Evolutionary conservation across 2,329 filamentous ascomycete genomes (phyloP), one percentile per base, ranked within the genome.

Genomic region (Berkeleyomyces basicola): DNA sequence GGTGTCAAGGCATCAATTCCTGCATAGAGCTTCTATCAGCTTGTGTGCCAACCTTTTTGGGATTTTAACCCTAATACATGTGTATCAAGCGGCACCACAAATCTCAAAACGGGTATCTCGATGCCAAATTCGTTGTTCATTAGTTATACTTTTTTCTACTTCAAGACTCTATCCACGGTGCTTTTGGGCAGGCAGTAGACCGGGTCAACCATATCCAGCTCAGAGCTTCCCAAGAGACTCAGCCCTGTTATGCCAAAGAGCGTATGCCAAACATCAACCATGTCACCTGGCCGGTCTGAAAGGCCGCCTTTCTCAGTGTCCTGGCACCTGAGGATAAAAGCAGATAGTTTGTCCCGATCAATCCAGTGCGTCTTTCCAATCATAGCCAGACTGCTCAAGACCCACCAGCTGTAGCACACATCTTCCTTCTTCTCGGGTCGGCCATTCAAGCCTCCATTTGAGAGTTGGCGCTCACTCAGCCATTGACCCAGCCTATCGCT

Each of bases 361-460:
- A 99, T 95, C 93, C 93, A 99, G 72, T 96, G 88, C 61, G 90
- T 80, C 62, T 86, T 85, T 61, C 81, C 84, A 67, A 99, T 88
- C 80, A 97, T 96, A 55, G 87, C 86, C 67, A 99, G 76, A 71
- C 91, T 96, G 70, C 88, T 92, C 70, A 92, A 77, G 53, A 97
- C 93, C 93, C 93, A 99, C 93, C 93, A 99, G 72, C 90, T 96
- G 75, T 99, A 99, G 76, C 93, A 99, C 11, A 96, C 92, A 72
- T 99, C 93, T 71, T 96, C 92, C 66, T 88, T 76, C 77, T 99
- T 99, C 75, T 97, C 93, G 0, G 93, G 93, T 58, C 93, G 82
- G 2, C 93, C 93, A 71, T 99, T 99, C 59, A 99, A 76, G 0
- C 93, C 93, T 39, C 93, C 93, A 58, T 85, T 86, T 7, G 88